Base-by-base conservation (phyloP, 768 basidiomycete species). In the Auricularia heimuer region DNA sequence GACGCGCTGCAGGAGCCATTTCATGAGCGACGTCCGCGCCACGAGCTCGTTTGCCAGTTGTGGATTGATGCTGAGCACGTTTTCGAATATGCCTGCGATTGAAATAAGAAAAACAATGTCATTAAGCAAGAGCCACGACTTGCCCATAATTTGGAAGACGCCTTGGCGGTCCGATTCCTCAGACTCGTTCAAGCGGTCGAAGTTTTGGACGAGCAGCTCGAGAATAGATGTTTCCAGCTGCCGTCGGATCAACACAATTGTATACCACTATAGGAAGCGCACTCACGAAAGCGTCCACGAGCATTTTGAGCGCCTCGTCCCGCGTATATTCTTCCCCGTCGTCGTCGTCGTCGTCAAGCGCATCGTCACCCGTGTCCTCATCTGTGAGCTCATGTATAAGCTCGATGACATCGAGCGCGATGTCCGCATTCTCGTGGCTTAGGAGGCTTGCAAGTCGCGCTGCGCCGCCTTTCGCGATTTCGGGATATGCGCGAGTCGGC, bases 391-490 rank as follows among this genome's bases (percentile, higher is more conserved):
- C 97, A 70, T 94, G 88, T 4, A 99, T 80, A 21, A 96, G 83
- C 72, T 95, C 92, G 42, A 98, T 87, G 37, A 93, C 89, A 69
- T 97, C 94, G 64, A 98, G 90, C n/a, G 91, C 90, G 66, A 99
- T 98, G 76, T 99, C 97, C 60, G 88, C 82, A 73, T 99, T 99
- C 75, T 99, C 97, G 73, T 99, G 95, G 65, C 86, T 91, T 64
- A 99, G 84, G 61, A 99, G 82, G 36, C 90, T 94, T 65, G 91
- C 82, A 61, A 98, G 81, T 34, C 87, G 78, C 37, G 80, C 72
- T 18, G 86, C 79, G 39, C 89, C 91, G 4, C 89, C 87, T 54
- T 84, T 84, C 64, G 95, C 83, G 62, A 98, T 81, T 73, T 98
- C 94, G 29, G 94, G 89, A 73, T 97, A 99, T 66, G 94, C 89